Percentiles rank a stretch among this genome's conserved stretches.
phyloP scores from a whole-genome alignment of 495 filamentous ascomycete species.

The Penicillium egyptiacum region DNA sequence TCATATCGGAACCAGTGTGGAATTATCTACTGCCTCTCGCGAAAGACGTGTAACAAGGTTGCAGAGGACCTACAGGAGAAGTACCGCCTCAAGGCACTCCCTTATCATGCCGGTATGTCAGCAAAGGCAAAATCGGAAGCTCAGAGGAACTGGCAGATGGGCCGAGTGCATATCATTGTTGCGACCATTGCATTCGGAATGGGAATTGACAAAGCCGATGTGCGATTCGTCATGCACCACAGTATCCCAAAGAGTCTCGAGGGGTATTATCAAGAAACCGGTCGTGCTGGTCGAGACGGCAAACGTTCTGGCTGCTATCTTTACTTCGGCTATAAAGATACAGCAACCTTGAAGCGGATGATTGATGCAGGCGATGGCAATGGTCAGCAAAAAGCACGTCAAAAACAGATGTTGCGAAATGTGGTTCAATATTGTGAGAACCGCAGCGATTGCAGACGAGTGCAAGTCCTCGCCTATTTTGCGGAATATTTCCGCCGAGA shows the following conservation, averaged over 20 bases:
- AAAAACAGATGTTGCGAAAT: constrained; percentile 77
- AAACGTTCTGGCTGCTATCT: constrained; percentile 85
- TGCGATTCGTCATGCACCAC: constrained; percentile 93
- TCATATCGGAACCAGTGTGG: constrained; percentile 71
- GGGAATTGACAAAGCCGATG: constrained; percentile 97
- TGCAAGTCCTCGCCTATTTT: constrained; percentile 89
- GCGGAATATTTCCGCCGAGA: constrained; percentile 73
- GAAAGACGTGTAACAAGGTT: constrained; percentile 75
- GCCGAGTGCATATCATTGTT: constrained; percentile 81
- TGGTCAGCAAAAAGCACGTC: constrained; percentile 74
- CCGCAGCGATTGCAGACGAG: constrained; percentile 76
- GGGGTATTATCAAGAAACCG: constrained; percentile 97
- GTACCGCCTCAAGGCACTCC: constrained; percentile 66
- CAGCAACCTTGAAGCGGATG: constrained; percentile 62
- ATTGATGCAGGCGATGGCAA: constrained; percentile 75
- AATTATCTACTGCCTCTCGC: constrained; percentile 92
- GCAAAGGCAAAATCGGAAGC: constrained; percentile 60
- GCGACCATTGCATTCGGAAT: constrained; percentile 99
- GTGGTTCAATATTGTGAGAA: constrained; percentile 90
- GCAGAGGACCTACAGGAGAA: constrained; percentile 63
- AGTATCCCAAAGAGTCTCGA: constrained; percentile 92
- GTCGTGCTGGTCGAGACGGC: constrained; percentile 89
- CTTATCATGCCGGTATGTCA: constrained; percentile 84
- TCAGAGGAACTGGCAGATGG: constrained; percentile 80
- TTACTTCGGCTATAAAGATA: constrained; percentile 79